Conservation (phyloP, 163 green algal species). For the Chlorella variabilis region DNA sequence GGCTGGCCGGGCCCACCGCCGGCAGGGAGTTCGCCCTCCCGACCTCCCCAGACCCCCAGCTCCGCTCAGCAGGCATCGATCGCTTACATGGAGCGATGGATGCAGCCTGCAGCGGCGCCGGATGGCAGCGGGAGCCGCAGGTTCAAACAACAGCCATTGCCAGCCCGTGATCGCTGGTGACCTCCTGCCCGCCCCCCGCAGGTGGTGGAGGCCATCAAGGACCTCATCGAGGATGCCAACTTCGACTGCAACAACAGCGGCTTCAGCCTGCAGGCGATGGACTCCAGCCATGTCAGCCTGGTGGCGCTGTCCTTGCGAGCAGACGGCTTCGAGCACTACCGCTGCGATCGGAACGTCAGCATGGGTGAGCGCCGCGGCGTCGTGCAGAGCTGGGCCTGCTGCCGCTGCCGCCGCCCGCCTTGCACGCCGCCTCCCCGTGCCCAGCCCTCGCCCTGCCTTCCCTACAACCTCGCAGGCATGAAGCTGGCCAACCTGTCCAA, state of each 20-base stretch:
- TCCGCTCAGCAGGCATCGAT: not conserved
- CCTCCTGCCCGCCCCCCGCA: slow-evolving; percentile 29
- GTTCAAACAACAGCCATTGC: not conserved
- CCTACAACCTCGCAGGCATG: slow-evolving; percentile 77
- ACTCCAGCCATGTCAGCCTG: slow-evolving; percentile 96
- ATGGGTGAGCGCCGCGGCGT: slow-evolving; percentile 71
- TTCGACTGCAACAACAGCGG: slow-evolving; percentile 92
- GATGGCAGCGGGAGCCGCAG: not conserved
- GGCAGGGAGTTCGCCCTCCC: too few relatives aligned
- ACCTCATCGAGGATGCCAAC: slow-evolving; percentile 97
- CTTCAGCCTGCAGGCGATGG: slow-evolving; percentile 97
- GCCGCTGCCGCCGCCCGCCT: not conserved
- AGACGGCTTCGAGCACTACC: slow-evolving; percentile 98
- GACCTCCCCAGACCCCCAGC: too few relatives aligned
- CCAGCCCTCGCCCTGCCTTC: too few relatives aligned
- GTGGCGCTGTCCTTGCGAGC: slow-evolving; percentile 83
- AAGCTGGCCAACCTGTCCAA: slow-evolving; percentile 97
- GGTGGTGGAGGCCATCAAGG: slow-evolving; percentile 97
- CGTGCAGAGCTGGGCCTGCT: not conserved
- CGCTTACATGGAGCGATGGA: not conserved
- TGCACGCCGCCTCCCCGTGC: not conserved
- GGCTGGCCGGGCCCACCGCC: too few relatives aligned
- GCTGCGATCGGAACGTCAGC: slow-evolving; percentile 89
- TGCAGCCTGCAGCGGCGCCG: not conserved
- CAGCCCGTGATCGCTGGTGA: not conserved